Conservation (phyloP, 2,329 filamentous ascomycete genomes). For the Hysterium pulicare region DNA sequence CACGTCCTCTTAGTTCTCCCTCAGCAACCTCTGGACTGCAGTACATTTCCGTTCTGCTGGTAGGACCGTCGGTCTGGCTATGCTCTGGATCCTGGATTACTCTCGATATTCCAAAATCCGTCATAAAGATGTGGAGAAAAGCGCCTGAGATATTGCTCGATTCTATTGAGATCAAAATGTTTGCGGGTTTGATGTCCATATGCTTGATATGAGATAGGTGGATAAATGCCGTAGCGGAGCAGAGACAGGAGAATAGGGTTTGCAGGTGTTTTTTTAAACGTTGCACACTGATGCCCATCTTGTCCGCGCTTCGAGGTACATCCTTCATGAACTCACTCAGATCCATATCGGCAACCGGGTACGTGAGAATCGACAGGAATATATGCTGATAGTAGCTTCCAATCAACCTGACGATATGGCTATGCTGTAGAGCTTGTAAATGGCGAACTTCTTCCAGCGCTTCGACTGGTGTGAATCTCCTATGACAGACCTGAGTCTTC, state of each 20-base stretch:
- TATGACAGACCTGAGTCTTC: background rate
- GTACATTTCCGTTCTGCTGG: slow-evolving; percentile 1
- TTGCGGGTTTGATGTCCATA: no score
- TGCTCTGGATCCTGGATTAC: background rate
- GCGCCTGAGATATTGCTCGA: no score
- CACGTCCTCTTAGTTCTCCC: background rate
- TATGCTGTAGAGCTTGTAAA: background rate
- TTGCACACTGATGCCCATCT: no score
- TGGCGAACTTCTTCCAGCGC: background rate
- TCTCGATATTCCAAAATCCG: slow-evolving; percentile 4
- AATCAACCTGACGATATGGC: background rate
- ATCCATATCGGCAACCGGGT: background rate
- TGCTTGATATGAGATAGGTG: background rate
- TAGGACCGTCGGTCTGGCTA: slow-evolving; percentile 2
- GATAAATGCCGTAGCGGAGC: background rate
- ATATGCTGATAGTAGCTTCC: background rate
- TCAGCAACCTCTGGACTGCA: slow-evolving; percentile 1
- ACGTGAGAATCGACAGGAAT: background rate
- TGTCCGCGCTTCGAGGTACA: background rate
- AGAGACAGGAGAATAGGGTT: slow-evolving; percentile 1
- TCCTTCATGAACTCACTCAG: slow-evolving; percentile 1
- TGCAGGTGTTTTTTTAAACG: no score
- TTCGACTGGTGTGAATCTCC: background rate
- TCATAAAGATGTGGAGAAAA: slow-evolving; percentile 2
- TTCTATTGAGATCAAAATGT: no score